phyloP scores from a whole-genome alignment of 345 rosid genomes.

The Combretum micranthum region DNA sequence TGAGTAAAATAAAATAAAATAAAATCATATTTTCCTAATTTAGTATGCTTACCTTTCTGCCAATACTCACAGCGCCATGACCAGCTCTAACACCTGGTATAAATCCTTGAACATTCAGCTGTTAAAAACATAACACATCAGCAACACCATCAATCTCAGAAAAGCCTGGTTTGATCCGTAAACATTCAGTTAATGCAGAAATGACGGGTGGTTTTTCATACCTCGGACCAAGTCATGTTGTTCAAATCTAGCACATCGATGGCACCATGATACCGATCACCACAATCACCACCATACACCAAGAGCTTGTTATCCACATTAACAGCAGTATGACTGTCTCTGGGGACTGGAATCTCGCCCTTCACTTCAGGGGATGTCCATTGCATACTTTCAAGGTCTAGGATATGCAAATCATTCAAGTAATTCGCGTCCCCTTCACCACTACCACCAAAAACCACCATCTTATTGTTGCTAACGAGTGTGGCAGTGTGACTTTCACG shows the following conservation, averaged over 20 bases:
- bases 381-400: slow-evolving; percentile 53
- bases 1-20: too few relatives aligned
- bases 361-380: slow-evolving; percentile 52
- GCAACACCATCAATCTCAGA: background rate
- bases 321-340: slow-evolving; percentile 67
- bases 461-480: slow-evolving; percentile 30
- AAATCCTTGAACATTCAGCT: slow-evolving; percentile 48
- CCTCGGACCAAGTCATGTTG: slow-evolving; percentile 59
- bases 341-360: slow-evolving; percentile 59
- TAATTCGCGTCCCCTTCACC: slow-evolving; percentile 79
- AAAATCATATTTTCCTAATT: too few relatives aligned
- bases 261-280: slow-evolving; percentile 58
- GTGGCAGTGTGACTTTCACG: slow-evolving; percentile 80
- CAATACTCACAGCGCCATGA: slow-evolving; percentile 50
- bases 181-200: too few relatives aligned
- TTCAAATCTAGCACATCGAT: slow-evolving; percentile 45
- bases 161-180: too few relatives aligned
- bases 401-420: slow-evolving; percentile 58
- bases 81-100: slow-evolving; percentile 70
- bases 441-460: slow-evolving; percentile 69
- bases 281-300: slow-evolving; percentile 71
- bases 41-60: slow-evolving; percentile 37
- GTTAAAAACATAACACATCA: slow-evolving; percentile 3
- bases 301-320: slow-evolving; percentile 39
- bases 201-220: slow-evolving; percentile 5